Base-by-base conservation (phyloP, 202 grass and related monocot genomes). In the Digitaria exilis region DNA sequence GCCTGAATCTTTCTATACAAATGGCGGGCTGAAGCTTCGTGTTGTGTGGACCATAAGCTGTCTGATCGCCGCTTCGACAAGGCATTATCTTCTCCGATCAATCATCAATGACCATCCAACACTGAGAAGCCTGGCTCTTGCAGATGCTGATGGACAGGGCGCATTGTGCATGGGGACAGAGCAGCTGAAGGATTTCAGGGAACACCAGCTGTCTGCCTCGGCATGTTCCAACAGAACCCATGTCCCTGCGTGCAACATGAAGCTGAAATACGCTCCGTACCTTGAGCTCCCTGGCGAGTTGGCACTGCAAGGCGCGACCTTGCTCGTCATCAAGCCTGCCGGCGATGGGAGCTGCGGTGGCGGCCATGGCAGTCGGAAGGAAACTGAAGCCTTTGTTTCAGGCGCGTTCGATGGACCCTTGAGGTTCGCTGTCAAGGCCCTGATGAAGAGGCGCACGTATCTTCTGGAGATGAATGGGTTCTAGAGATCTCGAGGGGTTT, bases 391-490 rank as follows among this genome's bases (percentile, higher is more conserved):
- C 6, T 92, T 94, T 25, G 86, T 89, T 15, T 83, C 77, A 3
- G 78, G 78, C 25, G 86, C 88, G 11, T 97, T 97, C 32, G 92
- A 97, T 21, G 94, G 86, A 45, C 81, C 90, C 1, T 84, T 92
- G 65, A 87, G 57, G 24, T 85, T 80, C 5, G 92, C 90, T 4
- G 94, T 83, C 2, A 94, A 88, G 86, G 73, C 86, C 0, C 75
- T 97, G 84, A 90, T 90, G 84, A 89, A 91, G 80, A 85, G 90
- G 31, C 86, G 91, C 45, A 94, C 90, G 12, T 94, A 94, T 54
- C 92, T 92, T 3, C 50, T 97, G 66, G 94, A 97, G 69, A 97
- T 97, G 90, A 97, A 97, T 81, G 90, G 92, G 2, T 97, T 97
- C 83, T 97, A 91, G 86, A 48, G 57, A 80, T 12, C 29, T 71